phyloP scores from a whole-genome alignment of 768 basidiomycete species.

The Pleurotus eryngii region DNA sequence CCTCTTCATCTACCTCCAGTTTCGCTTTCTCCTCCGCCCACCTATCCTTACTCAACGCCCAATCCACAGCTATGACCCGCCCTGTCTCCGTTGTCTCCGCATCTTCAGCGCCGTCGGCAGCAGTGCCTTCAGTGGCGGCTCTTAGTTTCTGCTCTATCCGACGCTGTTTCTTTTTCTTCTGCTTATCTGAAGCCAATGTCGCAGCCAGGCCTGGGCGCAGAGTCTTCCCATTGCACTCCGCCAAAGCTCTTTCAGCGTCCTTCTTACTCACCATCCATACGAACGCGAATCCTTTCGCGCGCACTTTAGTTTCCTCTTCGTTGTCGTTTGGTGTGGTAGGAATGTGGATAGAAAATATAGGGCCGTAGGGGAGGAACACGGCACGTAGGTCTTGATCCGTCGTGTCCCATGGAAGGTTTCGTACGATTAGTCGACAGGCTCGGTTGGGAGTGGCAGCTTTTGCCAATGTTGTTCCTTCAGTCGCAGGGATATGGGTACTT shows the following conservation, averaged over 20 bases:
- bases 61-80: slow-evolving; percentile 87
- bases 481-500: slow-evolving; percentile 31
- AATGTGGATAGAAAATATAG: slow-evolving; percentile 82
- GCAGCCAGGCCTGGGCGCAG: slow-evolving; percentile 63
- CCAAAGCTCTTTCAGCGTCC: slow-evolving; percentile 81
- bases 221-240: slow-evolving; percentile 73
- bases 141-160: slow-evolving; percentile 51
- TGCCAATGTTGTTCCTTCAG: slow-evolving; percentile 21
- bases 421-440: slow-evolving; percentile 81
- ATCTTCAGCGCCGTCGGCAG: slow-evolving; percentile 30
- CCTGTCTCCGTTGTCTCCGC: slow-evolving; percentile 34
- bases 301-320: slow-evolving; percentile 24
- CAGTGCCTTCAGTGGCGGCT: slow-evolving; percentile 31
- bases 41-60: slow-evolving; percentile 92
- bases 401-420: slow-evolving; percentile 84
- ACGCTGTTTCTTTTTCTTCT: slow-evolving; percentile 62
- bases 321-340: slow-evolving; percentile 45
- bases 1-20: slow-evolving; percentile 36
- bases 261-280: slow-evolving; percentile 88
- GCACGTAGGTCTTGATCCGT: slow-evolving; percentile 83
- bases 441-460: slow-evolving; percentile 53
- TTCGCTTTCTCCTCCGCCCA: slow-evolving; percentile 81
- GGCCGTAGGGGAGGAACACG: slow-evolving; percentile 83
- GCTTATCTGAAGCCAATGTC: slow-evolving; percentile 54
- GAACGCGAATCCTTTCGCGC: slow-evolving; percentile 86